These are phyloP conservation scores for Pelargonium australe DNA, from an alignment of 441 rosid genomes.

Conservation along the genomic window DNA sequence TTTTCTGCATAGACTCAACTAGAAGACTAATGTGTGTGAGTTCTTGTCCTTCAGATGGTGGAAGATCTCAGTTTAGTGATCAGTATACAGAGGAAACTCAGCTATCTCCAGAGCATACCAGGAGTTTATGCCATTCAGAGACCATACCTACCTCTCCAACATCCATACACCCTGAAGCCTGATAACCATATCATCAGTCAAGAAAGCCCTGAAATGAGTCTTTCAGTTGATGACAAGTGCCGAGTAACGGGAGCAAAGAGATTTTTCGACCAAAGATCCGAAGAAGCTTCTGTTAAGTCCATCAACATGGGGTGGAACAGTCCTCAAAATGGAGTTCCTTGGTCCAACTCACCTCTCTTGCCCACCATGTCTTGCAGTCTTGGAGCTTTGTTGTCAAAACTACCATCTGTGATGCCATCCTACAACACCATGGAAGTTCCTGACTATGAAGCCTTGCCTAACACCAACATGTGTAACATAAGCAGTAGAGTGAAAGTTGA, in stretches of 20 bases:
- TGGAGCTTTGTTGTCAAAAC: conserved; percentile 46
- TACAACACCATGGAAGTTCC: conserved; percentile 25
- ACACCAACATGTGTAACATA: conserved; percentile 12
- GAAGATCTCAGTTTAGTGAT: conserved; percentile 65
- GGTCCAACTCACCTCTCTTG: conserved; percentile 44
- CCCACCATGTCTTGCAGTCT: conserved; percentile 42
- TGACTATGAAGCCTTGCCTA: conserved; percentile 19
- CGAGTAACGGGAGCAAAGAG: conserved; percentile 37
- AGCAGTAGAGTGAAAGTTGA: conserved; percentile 25
- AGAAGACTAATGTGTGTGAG: background rate
- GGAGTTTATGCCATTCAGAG: conserved; percentile 54
- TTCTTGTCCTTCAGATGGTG: conserved; percentile 30
- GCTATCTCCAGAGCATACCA: conserved; percentile 61
- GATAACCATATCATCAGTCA: conserved; percentile 15
- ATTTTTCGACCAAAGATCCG: conserved; percentile 27
- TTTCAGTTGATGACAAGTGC: conserved; percentile 25
- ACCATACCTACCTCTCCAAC: conserved; percentile 40
- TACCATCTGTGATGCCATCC: conserved; percentile 37
- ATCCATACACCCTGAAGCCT: conserved; percentile 38
- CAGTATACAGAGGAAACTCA: conserved; percentile 54
- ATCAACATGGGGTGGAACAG: conserved; percentile 54
- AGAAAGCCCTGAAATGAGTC: conserved; percentile 28
- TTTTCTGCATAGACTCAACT: background rate
- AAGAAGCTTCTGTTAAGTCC: conserved; percentile 36
- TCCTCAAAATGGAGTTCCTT: conserved; percentile 35